A percentile compares a stretch with the other conserved stretches of the same genome.
Conservation (phyloP, 805 yeast genomes). For the Candida vaughaniae region DNA sequence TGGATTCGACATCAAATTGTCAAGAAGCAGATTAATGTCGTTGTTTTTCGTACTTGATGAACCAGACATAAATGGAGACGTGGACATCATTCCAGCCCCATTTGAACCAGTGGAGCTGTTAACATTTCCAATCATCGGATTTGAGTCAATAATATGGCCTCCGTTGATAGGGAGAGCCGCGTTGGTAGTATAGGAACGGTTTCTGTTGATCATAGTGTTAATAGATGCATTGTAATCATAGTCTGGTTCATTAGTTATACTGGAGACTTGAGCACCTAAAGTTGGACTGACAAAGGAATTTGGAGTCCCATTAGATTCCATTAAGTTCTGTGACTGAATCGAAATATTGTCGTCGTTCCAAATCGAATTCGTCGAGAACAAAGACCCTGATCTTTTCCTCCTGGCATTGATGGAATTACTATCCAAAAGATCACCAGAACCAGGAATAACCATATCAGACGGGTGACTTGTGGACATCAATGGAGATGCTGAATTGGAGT, state of each 20-base stretch:
- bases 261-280: conserved; percentile 9
- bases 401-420: conserved; percentile 10
- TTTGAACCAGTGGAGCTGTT: not conserved
- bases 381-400: conserved; percentile 57
- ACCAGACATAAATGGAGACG: conserved; percentile 22
- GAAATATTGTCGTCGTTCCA: conserved; percentile 52
- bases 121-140: not conserved
- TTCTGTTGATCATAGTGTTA: conserved; percentile 22
- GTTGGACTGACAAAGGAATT: conserved; percentile 13
- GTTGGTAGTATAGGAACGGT: conserved; percentile 55
- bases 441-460: not conserved
- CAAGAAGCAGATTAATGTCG: conserved; percentile 30
- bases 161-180: conserved; percentile 24
- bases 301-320: conserved; percentile 6
- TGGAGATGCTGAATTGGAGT: conserved; percentile 19
- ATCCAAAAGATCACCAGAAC: conserved; percentile 5
- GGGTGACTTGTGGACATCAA: conserved; percentile 12
- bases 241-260: conserved; percentile 1
- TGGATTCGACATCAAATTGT: conserved; percentile 29
- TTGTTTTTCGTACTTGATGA: conserved; percentile 15
- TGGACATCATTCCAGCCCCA: conserved; percentile 14
- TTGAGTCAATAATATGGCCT: conserved; percentile 3
- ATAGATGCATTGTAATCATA: conserved; percentile 3
- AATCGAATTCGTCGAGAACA: conserved; percentile 50
- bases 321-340: conserved; percentile 7